Evolutionary conservation across 2,329 filamentous ascomycete species (phyloP), one percentile per base, ranked within the genome.

Genomic region (Sodiomyces alkalinus): DNA sequence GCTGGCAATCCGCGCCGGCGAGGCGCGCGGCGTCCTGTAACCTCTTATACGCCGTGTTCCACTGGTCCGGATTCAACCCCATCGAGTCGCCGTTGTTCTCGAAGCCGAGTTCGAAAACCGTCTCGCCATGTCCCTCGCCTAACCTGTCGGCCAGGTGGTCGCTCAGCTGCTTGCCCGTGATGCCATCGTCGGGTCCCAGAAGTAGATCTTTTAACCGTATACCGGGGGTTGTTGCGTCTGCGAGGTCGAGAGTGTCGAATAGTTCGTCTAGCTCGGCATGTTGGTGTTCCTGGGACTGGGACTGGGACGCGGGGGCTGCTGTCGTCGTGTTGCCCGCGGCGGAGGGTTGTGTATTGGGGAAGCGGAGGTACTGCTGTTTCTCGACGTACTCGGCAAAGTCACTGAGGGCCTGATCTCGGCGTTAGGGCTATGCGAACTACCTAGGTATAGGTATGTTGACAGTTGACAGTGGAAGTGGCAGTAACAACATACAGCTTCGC

Each of bases 381-480:
- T 96, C 85, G 39, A 94, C 90, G 46, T 94, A 96, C 46, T 98
- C 90, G 52, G 86, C 85, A 50, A 98, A 98, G 44, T 96, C 90
- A 59, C 80, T 90, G 31, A 98, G 67, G 9, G 87, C 86, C n/a
- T n/a, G n/a, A n/a, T n/a, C n/a, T n/a, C n/a, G n/a, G n/a, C n/a
- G n/a, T n/a, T n/a, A n/a, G n/a, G n/a, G n/a, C n/a, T n/a, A n/a
- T n/a, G n/a, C n/a, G n/a, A n/a, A n/a, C n/a, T n/a, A n/a, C n/a
- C 66, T 68, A 27, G 1, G 22, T 41, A 20, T 19, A 10, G 27
- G 13, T 17, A 17, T 17, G 37, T 41, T 12, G 37, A 24, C 11
- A 43, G 30, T 30, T 26, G 7, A 23, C 12, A 16, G 17, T 27
- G 10, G 16, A 17, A 17, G 7, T 3, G n/a, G n/a, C 6, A 68